Evolutionary conservation across 2,329 filamentous ascomycete species (phyloP).

Genomic region (Fusarium pseudonygamai): DNA sequence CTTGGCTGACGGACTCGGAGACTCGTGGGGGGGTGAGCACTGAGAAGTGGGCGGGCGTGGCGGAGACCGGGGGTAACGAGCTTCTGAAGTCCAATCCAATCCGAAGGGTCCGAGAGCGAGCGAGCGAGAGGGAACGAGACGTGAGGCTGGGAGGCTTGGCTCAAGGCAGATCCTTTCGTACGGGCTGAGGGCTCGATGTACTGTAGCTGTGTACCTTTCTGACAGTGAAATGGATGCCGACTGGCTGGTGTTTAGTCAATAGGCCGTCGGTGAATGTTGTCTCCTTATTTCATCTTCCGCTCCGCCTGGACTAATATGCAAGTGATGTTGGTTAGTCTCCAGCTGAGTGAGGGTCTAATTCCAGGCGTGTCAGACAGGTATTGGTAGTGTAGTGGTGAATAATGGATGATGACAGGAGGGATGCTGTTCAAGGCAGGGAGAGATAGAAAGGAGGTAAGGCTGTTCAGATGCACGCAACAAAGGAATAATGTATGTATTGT

Average conservation of each 20-base stretch:
- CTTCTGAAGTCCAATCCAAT: conserved; percentile 22
- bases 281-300: conserved; percentile 15
- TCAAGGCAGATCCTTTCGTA: conserved; percentile 2
- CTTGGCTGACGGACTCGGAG: conserved; percentile 33
- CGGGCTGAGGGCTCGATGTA: background rate
- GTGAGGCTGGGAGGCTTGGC: conserved; percentile 31
- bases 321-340: conserved; percentile 23
- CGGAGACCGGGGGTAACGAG: conserved; percentile 27
- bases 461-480: background rate
- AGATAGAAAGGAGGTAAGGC: background rate
- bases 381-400: conserved; percentile 2
- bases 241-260: conserved; percentile 11
- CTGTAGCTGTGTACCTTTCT: background rate
- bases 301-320: conserved; percentile 16
- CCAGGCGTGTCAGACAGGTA: conserved; percentile 30
- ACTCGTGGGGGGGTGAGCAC: conserved; percentile 29
- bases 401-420: conserved; percentile 12
- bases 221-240: conserved; percentile 8
- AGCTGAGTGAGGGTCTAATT: conserved; percentile 24
- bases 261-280: conserved; percentile 28
- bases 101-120: conserved; percentile 37
- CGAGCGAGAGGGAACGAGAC: conserved; percentile 7
- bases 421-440: conserved; percentile 12
- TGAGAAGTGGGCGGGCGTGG: conserved; percentile 31
- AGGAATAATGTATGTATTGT: conserved; percentile 1